Evolutionary conservation across 345 rosid species (phyloP).

Genomic region (Laguncularia racemosa): DNA sequence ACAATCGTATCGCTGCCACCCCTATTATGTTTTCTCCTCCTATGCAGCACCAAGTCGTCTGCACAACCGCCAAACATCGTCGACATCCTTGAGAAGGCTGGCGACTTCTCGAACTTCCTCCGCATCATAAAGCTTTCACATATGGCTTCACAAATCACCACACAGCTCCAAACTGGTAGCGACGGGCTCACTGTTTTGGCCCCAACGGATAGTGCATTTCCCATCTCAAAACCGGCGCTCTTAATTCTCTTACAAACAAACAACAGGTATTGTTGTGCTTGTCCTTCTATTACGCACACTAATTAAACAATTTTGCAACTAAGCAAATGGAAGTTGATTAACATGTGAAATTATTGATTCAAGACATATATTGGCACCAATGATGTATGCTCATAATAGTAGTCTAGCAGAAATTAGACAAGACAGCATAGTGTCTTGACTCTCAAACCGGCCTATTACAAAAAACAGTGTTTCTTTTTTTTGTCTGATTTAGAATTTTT

Average conservation of each 20-base stretch:
- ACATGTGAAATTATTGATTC: too few species aligned
- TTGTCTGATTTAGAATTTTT: too few species aligned
- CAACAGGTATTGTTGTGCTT: constrained; percentile 14
- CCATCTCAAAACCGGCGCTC: constrained; percentile 15
- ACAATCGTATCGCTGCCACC: too few species aligned
- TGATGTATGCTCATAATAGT: too few species aligned
- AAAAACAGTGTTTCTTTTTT: too few species aligned
- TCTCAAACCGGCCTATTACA: too few species aligned
- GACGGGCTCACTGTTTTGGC: constrained; percentile 15
- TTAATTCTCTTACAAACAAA: constrained; percentile 16
- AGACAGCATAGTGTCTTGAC: too few species aligned
- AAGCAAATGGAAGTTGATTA: too few species aligned
- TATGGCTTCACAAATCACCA: constrained; percentile 16
- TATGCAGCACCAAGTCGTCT: constrained; percentile 7
- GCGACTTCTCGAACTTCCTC: constrained; percentile 40
- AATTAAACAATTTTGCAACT: too few species aligned
- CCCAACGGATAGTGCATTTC: constrained; percentile 19
- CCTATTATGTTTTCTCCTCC: background rate
- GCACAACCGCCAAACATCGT: constrained; percentile 23
- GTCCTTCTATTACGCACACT: too few species aligned
- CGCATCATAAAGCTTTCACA: constrained; percentile 48
- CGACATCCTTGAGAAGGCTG: constrained; percentile 58
- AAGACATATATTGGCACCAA: too few species aligned
- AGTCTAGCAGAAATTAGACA: too few species aligned
- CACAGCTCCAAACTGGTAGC: constrained; percentile 8